Percentiles rank a stretch among this genome's conserved stretches.
These are phyloP conservation scores for Cotoneaster glaucophyllus DNA, from an alignment of 306 rosid genomes.

Conservation along the genomic window DNA sequence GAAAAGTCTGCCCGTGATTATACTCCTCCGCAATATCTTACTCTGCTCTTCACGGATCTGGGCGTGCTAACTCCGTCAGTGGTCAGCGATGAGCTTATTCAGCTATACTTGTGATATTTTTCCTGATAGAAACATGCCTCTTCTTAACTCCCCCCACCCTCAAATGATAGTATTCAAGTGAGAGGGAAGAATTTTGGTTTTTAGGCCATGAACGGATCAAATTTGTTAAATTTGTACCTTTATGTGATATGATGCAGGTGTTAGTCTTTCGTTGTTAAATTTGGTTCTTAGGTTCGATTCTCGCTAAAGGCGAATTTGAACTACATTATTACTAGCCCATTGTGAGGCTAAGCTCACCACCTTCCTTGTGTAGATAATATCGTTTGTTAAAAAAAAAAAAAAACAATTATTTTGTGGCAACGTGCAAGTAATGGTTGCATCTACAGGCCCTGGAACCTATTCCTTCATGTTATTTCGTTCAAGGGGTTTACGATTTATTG, in stretches of 20 bases:
- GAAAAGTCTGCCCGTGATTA: slow-evolving; percentile 92
- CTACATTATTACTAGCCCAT: too few relatives aligned
- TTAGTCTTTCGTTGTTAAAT: too few relatives aligned
- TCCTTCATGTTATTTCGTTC: too few relatives aligned
- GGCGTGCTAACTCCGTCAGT: slow-evolving; percentile 95
- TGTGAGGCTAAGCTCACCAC: accelerated
- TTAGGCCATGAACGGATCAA: background rate
- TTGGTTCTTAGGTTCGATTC: too few relatives aligned
- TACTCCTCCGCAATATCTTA: slow-evolving; percentile 94
- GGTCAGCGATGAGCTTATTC: slow-evolving; percentile 96
- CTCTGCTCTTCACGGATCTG: slow-evolving; percentile 85
- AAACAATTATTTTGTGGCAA: too few relatives aligned
- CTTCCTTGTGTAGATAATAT: too few relatives aligned
- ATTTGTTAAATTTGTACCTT: background rate
- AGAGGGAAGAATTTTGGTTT: background rate
- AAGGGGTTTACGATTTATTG: too few relatives aligned
- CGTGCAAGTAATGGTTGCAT: too few relatives aligned
- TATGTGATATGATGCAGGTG: background rate
- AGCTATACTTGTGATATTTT: slow-evolving; percentile 56
- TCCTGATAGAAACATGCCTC: background rate
- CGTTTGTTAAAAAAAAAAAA: too few relatives aligned
- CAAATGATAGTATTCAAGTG: background rate
- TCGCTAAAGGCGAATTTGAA: too few relatives aligned
- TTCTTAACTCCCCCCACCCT: background rate
- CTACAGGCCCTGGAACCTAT: too few relatives aligned